These are phyloP conservation scores for Carallia brachiata DNA, from an alignment of 345 rosid genomes.

Conservation along the genomic window DNA sequence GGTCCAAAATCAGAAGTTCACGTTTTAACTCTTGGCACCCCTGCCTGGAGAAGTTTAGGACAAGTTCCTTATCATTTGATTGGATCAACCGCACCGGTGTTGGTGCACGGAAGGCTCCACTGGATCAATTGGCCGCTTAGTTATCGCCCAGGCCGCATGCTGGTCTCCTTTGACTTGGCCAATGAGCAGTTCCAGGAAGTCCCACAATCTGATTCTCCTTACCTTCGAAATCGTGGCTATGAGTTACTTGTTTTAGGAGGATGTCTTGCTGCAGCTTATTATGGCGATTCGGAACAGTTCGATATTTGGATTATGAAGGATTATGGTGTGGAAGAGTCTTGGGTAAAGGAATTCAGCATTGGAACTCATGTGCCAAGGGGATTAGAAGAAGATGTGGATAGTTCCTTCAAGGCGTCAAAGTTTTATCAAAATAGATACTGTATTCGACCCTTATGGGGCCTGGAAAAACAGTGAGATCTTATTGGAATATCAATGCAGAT, in stretches of 20 bases:
- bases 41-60: slow-evolving; percentile 30
- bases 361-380: slow-evolving; percentile 16
- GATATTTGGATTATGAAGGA: slow-evolving; percentile 32
- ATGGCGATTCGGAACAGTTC: background rate
- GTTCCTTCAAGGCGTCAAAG: background rate
- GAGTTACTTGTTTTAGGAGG: slow-evolving; percentile 18
- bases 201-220: background rate
- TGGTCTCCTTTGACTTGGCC: slow-evolving; percentile 26
- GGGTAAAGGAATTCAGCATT: slow-evolving; percentile 25
- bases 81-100: slow-evolving; percentile 1
- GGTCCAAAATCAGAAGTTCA: slow-evolving; percentile 46
- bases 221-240: background rate
- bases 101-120: slow-evolving; percentile 31
- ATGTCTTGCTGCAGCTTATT: slow-evolving; percentile 19
- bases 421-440: background rate
- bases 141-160: background rate
- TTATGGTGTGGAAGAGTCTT: slow-evolving; percentile 26
- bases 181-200: slow-evolving; percentile 26
- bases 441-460: slow-evolving; percentile 6
- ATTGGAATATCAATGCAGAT: slow-evolving; percentile 20
- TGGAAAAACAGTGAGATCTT: slow-evolving; percentile 28
- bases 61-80: slow-evolving; percentile 1
- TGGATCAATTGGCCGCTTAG: slow-evolving; percentile 15
- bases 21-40: slow-evolving; percentile 42
- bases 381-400: background rate